Conservation (phyloP, 306 rosid species). For the Astragalus membranaceus region DNA sequence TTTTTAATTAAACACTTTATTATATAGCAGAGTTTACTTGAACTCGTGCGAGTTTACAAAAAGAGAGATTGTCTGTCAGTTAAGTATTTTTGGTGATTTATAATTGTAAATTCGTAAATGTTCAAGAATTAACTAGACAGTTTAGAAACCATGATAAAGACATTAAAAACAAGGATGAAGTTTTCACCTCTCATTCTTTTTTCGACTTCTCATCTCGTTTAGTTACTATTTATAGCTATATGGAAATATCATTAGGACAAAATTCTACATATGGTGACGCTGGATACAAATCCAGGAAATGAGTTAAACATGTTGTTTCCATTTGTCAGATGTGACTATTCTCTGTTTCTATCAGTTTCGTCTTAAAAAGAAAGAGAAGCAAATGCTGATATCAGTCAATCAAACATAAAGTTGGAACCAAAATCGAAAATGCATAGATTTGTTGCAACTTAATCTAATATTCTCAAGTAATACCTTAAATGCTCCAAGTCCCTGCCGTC, state of each 20-base stretch:
- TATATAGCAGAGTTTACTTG: too few relatives aligned
- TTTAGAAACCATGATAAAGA: too few relatives aligned
- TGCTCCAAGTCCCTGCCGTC: constrained; percentile 92
- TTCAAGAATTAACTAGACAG: too few relatives aligned
- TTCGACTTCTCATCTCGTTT: background rate
- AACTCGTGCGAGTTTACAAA: too few relatives aligned
- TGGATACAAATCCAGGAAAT: background rate
- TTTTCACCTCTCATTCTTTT: background rate
- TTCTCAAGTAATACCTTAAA: constrained; percentile 58
- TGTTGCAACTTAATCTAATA: constrained; percentile 1
- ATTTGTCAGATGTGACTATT: background rate
- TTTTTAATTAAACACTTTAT: too few relatives aligned
- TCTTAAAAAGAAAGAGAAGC: background rate
- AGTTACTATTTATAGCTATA: background rate
- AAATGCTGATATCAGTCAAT: background rate
- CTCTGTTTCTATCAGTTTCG: background rate
- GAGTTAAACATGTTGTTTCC: background rate
- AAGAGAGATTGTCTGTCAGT: too few relatives aligned
- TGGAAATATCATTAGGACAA: background rate
- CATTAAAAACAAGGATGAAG: background rate
- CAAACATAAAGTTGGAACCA: constrained; percentile 7
- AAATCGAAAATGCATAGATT: constrained; percentile 8
- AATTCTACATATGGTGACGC: background rate
- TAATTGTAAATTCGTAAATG: too few relatives aligned
- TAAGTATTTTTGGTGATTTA: too few relatives aligned